phyloP scores from a whole-genome alignment of 176 grass and related monocot genomes.

The Phoenix dactylifera region DNA sequence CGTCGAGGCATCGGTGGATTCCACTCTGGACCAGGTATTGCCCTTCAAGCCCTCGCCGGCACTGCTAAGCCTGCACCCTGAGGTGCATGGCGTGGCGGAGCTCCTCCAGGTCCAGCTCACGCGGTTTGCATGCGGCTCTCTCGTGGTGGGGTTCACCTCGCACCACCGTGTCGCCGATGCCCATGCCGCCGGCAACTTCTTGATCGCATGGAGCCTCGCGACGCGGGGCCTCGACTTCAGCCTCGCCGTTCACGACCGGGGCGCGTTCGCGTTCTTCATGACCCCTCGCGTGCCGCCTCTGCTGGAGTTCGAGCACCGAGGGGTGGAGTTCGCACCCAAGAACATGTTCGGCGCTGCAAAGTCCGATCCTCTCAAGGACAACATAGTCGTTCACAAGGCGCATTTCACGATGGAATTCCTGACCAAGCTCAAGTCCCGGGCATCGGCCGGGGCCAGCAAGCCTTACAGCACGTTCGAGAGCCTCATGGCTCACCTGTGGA shows the following conservation, averaged over 20 bases:
- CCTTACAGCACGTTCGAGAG: constrained; percentile 27
- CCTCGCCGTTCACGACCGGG: constrained; percentile 13
- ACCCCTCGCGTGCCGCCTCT: constrained; percentile 21
- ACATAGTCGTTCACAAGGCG: background rate
- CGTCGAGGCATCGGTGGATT: constrained; percentile 32
- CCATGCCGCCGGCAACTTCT: constrained; percentile 15
- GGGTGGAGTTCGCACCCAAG: background rate
- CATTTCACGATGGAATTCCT: constrained; percentile 10
- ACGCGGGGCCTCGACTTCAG: constrained; percentile 15
- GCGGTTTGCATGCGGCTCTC: constrained; percentile 32
- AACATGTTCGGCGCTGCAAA: background rate
- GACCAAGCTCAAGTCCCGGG: constrained; percentile 18
- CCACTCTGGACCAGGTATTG: constrained; percentile 1
- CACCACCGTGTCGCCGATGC: constrained; percentile 38
- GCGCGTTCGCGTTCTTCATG: constrained; percentile 18
- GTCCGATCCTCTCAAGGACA: background rate
- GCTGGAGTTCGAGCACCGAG: constrained; percentile 14
- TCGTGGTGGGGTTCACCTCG: constrained; percentile 24
- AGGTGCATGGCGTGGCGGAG: no score
- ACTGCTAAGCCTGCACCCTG: no score
- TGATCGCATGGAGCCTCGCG: constrained; percentile 27
- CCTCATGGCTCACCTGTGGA: constrained; percentile 33
- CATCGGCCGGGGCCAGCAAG: background rate
- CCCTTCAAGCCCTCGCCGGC: no score
- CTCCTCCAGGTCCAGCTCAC: constrained; percentile 25